A percentile compares a stretch with the other conserved stretches of the same genome.
Evolutionary conservation across 106 monocot genomes (phyloP).

Genomic region (Dactylorhiza incarnata): DNA sequence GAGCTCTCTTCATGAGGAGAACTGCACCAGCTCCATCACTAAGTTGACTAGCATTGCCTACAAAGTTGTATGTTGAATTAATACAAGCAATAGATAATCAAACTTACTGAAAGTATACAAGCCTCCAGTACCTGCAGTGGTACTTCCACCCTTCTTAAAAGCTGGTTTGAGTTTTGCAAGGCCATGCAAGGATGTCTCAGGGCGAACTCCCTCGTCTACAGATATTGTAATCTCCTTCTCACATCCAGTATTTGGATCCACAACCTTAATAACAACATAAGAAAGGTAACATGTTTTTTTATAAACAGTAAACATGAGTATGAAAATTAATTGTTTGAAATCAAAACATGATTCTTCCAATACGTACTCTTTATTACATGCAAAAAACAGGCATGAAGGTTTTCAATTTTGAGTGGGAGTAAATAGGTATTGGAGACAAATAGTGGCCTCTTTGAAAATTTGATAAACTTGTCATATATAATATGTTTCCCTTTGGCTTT

Average conservation of each 20-base stretch:
- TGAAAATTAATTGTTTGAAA: neutral
- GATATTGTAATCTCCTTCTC: conserved; percentile 49
- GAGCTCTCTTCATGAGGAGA: conserved; percentile 77
- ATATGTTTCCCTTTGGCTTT: neutral
- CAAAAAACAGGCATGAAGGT: neutral
- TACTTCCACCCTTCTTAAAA: conserved; percentile 71
- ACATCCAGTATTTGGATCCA: conserved; percentile 71
- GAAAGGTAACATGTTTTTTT: neutral
- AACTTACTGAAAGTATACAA: neutral
- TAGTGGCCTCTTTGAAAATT: neutral
- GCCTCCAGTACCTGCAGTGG: conserved; percentile 61
- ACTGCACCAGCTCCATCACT: conserved; percentile 93
- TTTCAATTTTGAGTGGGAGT: neutral
- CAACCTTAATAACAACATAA: conserved; percentile 34
- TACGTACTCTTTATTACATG: neutral
- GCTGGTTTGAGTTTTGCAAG: conserved; percentile 80
- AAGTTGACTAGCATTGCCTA: conserved; percentile 86
- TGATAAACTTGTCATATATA: neutral
- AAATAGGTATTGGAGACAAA: neutral
- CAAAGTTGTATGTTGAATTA: conserved; percentile 1
- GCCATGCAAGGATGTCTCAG: conserved; percentile 43
- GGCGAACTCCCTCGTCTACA: conserved; percentile 72
- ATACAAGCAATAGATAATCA: neutral
- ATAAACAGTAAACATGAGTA: too few species aligned
- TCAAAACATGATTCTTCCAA: too few species aligned